phyloP scores from a whole-genome alignment of 2,329 filamentous ascomycete genomes.

The Fusarium annulatum region DNA sequence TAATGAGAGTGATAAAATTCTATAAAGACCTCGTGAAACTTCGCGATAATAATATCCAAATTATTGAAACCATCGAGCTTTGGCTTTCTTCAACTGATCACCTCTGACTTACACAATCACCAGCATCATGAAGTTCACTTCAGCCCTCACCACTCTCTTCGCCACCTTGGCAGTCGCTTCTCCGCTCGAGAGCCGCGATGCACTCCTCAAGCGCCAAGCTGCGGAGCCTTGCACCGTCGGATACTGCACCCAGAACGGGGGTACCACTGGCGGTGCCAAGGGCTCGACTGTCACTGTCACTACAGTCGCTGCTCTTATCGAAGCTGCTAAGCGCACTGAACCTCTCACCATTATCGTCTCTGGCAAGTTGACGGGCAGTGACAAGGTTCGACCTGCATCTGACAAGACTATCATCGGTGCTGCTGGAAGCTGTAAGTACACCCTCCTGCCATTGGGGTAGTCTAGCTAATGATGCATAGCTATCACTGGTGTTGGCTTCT shows the following conservation, averaged over 20 bases:
- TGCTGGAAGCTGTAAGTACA: slow-evolving; percentile 35
- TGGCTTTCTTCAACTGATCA: neutral
- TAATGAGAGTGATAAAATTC: rapidly evolving
- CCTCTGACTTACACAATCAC: neutral
- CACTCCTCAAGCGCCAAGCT: slow-evolving; percentile 54
- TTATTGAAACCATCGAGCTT: neutral
- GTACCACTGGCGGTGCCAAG: slow-evolving; percentile 47
- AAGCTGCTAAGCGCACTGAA: slow-evolving; percentile 41
- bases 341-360: slow-evolving; percentile 47
- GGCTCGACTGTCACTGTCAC: slow-evolving; percentile 47
- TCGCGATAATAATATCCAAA: neutral
- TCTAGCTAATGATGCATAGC: slow-evolving; percentile 34
- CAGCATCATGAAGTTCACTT: slow-evolving; percentile 30
- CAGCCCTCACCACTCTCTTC: slow-evolving; percentile 22
- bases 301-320: slow-evolving; percentile 41
- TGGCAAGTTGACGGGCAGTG: slow-evolving; percentile 43
- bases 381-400: slow-evolving; percentile 44
- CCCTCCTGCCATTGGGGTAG: rapidly evolving
- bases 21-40: slow-evolving; percentile 10
- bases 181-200: slow-evolving; percentile 24
- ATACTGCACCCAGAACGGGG: slow-evolving; percentile 49
- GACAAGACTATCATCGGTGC: slow-evolving; percentile 60
- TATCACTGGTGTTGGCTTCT: slow-evolving; percentile 61
- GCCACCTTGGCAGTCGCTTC: slow-evolving; percentile 31
- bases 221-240: slow-evolving; percentile 57